Conservation (phyloP, 768 basidiomycete species). For the Lactarius sanguifluus region DNA sequence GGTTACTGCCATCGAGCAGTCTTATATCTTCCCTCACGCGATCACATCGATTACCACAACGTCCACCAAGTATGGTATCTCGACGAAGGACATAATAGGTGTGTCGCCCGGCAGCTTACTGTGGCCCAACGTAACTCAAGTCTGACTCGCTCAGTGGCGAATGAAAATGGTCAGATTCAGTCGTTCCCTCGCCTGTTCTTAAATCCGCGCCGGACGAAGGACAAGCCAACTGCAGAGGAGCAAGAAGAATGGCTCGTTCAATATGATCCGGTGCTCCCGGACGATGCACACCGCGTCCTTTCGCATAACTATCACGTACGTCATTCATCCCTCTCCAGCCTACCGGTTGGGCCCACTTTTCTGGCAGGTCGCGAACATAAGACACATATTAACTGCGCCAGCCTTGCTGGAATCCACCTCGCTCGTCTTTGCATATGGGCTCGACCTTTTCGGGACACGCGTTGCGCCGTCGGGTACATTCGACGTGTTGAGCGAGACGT, state of each 20-base stretch:
- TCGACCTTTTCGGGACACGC: slow-evolving; percentile 87
- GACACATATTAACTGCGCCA: slow-evolving; percentile 71
- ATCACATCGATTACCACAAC: slow-evolving; percentile 74
- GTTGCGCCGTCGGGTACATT: slow-evolving; percentile 87
- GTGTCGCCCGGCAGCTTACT: slow-evolving; percentile 33
- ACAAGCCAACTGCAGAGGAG: slow-evolving; percentile 74
- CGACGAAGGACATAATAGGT: slow-evolving; percentile 86
- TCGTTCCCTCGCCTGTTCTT: slow-evolving; percentile 70
- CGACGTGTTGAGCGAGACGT: slow-evolving; percentile 86
- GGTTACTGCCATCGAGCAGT: slow-evolving; percentile 61
- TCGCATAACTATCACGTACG: slow-evolving; percentile 57
- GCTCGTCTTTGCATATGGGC: slow-evolving; percentile 79
- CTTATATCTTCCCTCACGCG: slow-evolving; percentile 67
- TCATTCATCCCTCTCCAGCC: slow-evolving; percentile 10
- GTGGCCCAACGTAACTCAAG: background rate
- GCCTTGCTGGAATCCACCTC: slow-evolving; percentile 91
- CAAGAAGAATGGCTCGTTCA: slow-evolving; percentile 82
- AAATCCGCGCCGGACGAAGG: slow-evolving; percentile 80
- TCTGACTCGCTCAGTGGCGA: slow-evolving; percentile 59
- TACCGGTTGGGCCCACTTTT: background rate
- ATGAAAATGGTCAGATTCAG: slow-evolving; percentile 67
- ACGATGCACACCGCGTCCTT: slow-evolving; percentile 60
- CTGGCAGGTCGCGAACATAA: slow-evolving; percentile 65
- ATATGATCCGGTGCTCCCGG: slow-evolving; percentile 77
- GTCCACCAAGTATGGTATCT: slow-evolving; percentile 84